Evolutionary conservation across 31 red algal genomes (phyloP).

Genomic region (Endocladia muricata): DNA sequence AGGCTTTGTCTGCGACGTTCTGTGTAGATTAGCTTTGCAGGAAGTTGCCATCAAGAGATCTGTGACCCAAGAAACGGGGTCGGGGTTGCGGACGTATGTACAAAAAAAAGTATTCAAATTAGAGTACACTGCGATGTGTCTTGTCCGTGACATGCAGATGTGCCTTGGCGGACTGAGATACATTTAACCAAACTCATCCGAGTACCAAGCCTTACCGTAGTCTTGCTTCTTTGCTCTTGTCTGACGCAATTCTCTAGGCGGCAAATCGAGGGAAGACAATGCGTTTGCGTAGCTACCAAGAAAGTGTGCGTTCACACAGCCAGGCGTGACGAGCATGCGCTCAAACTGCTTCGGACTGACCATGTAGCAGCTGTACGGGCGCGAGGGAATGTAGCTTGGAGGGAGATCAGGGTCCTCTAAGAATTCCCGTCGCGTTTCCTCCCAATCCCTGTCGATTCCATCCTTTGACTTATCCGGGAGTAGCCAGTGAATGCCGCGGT

Average conservation of each 20-base stretch:
- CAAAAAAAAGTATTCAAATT: too few relatives aligned
- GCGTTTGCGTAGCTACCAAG: slow-evolving; percentile 46
- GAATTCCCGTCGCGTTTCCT: background rate
- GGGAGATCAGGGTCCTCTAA: background rate
- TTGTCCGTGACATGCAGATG: too few relatives aligned
- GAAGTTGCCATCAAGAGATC: too few relatives aligned
- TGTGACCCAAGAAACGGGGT: too few relatives aligned
- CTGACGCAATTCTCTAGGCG: slow-evolving; percentile 1
- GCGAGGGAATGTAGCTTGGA: slow-evolving; percentile 28
- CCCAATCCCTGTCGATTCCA: background rate
- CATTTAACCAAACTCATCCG: slow-evolving; percentile 33
- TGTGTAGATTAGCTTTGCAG: too few relatives aligned
- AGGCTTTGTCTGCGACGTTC: too few relatives aligned
- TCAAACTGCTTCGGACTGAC: slow-evolving; percentile 26
- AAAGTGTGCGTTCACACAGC: slow-evolving; percentile 67
- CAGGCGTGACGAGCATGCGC: slow-evolving; percentile 34
- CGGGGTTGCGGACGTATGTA: too few relatives aligned
- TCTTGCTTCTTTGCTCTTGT: background rate
- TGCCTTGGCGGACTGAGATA: too few relatives aligned
- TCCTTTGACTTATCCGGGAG: slow-evolving; percentile 12
- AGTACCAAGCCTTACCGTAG: slow-evolving; percentile 25
- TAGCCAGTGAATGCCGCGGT: slow-evolving; percentile 60
- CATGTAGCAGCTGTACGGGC: slow-evolving; percentile 21
- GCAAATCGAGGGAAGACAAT: slow-evolving; percentile 41
- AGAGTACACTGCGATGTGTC: too few relatives aligned